A percentile compares a stretch with the other conserved stretches of the same genome.
Conservation (phyloP, 768 basidiomycete genomes). For the Boletus eberwhitei region DNA sequence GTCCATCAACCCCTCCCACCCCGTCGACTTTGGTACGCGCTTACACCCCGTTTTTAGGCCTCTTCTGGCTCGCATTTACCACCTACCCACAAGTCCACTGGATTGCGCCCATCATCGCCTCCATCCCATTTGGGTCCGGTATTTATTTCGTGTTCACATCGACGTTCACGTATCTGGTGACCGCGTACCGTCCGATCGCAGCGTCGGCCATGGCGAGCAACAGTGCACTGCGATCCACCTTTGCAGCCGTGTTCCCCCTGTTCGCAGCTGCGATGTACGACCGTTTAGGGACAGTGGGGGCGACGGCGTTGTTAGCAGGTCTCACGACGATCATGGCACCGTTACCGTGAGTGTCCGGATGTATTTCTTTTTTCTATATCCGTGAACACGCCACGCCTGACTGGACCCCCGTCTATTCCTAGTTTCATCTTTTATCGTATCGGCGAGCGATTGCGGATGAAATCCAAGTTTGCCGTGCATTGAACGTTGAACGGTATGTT, state of each 20-base stretch:
- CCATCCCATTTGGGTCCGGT: slow-evolving; percentile 51
- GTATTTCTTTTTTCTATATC: not conserved
- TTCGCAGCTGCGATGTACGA: slow-evolving; percentile 52
- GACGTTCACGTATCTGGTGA: slow-evolving; percentile 59
- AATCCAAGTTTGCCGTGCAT: slow-evolving; percentile 40
- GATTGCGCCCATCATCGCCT: slow-evolving; percentile 45
- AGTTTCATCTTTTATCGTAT: slow-evolving; percentile 49
- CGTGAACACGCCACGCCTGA: not conserved
- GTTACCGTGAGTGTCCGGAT: slow-evolving; percentile 43
- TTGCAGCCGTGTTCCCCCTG: slow-evolving; percentile 51
- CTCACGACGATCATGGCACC: slow-evolving; percentile 60
- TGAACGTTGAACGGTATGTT: slow-evolving; percentile 1
- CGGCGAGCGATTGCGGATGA: slow-evolving; percentile 42
- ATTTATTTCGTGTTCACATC: slow-evolving; percentile 63
- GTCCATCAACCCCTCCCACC: slow-evolving; percentile 9
- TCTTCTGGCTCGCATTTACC: slow-evolving; percentile 57
- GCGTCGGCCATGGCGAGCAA: slow-evolving; percentile 71
- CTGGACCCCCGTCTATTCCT: not conserved
- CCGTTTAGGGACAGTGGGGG: slow-evolving; percentile 63
- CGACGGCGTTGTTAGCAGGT: slow-evolving; percentile 68
- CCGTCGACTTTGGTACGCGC: not conserved
- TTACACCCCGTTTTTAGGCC: slow-evolving; percentile 22
- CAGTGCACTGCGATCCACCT: slow-evolving; percentile 42
- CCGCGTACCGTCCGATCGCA: slow-evolving; percentile 48
- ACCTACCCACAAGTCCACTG: slow-evolving; percentile 45